A percentile compares a stretch with the other conserved stretches of the same genome.
Evolutionary conservation across 352 stramenopile genomes (phyloP).

Genomic region (Pythium grandisporangium): DNA sequence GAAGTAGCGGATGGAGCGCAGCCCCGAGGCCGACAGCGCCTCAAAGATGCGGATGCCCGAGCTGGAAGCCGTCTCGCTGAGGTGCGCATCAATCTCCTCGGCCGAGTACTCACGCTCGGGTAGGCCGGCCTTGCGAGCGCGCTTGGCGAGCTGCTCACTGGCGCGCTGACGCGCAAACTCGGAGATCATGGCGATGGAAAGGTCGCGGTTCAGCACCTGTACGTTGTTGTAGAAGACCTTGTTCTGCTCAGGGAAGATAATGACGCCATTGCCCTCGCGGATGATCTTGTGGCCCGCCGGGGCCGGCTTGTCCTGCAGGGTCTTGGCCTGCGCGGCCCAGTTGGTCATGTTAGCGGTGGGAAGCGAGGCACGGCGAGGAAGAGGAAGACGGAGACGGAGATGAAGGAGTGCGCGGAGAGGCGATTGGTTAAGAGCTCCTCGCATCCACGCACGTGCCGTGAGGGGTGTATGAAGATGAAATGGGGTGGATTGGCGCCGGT

Average conservation of each 20-base stretch:
- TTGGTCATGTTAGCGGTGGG: slow-evolving; percentile 44
- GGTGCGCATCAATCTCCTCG: slow-evolving; percentile 65
- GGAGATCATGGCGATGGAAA: slow-evolving; percentile 97
- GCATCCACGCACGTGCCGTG: too few species aligned
- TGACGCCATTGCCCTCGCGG: slow-evolving; percentile 84
- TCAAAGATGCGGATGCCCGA: slow-evolving; percentile 96
- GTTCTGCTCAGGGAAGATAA: slow-evolving; percentile 87
- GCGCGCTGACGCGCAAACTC: slow-evolving; percentile 91
- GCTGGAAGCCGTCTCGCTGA: slow-evolving; percentile 48
- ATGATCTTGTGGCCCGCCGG: slow-evolving; percentile 80
- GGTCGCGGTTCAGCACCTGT: slow-evolving; percentile 98
- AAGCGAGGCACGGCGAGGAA: too few species aligned
- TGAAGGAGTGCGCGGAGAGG: too few species aligned
- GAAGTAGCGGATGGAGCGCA: slow-evolving; percentile 98
- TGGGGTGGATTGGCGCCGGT: too few species aligned
- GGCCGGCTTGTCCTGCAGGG: slow-evolving; percentile 48
- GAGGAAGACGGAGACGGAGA: too few species aligned
- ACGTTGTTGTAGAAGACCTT: slow-evolving; percentile 93
- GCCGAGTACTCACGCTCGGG: slow-evolving; percentile 35
- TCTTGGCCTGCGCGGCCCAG: slow-evolving; percentile 42
- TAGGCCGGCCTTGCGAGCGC: slow-evolving; percentile 52
- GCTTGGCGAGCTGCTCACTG: slow-evolving; percentile 57
- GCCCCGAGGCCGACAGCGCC: slow-evolving; percentile 95
- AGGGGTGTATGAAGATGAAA: too few species aligned
- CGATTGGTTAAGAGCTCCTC: too few species aligned